Base-by-base conservation (phyloP, 495 filamentous ascomycete genomes). In the Peziza echinospora region DNA sequence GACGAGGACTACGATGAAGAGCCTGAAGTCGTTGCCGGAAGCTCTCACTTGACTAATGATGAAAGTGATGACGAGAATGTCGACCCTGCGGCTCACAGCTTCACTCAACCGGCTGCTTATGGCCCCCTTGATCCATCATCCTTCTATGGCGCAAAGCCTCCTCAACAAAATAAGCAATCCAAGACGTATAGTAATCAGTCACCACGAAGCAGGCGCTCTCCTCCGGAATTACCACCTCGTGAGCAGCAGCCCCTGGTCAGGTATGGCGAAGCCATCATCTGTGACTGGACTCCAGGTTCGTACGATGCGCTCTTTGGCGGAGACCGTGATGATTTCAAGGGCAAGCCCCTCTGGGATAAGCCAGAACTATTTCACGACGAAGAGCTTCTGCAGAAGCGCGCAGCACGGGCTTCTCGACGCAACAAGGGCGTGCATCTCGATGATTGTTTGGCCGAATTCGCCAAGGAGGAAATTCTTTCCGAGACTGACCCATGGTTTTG, bases 401-500 rank as follows among this genome's bases (percentile, higher is more conserved):
- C 64, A 10, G 62, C 68, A 23, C 76, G 84, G 1, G 60, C 64
- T 23, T 63, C 63, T 9, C 77, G 83, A 17, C 71, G 70, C 51
- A 80, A 77, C 63, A 63, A 70, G 42, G 89, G 89, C 17, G 73
- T 93, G 44, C 75, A 73, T 21, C 70, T 97, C n/a, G 76, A 84
- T 40, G 82, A 93, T 53, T 97, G 89, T 56, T 72, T 97, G 23
- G 76, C 83, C 28, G 87, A 96, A 60, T 94, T 93, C 50, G 82
- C 85, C 55, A 87, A 83, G 59, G 76, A 83, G 47, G 89, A 97
- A 59, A 76, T 93, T 37, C 67, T 97, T 2, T 92, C 85, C 0
- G 82, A 91, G 58, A 80, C 85, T 52, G 87, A 97, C 56, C 84
- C 82, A 24, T 97, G 89, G 89, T 94, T 83, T 55, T 97, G 89